A percentile compares a stretch with the other conserved stretches of the same genome.
phyloP scores from a whole-genome alignment of 1,139 yeast genomes.

The Lodderomyces metapsilosis region DNA sequence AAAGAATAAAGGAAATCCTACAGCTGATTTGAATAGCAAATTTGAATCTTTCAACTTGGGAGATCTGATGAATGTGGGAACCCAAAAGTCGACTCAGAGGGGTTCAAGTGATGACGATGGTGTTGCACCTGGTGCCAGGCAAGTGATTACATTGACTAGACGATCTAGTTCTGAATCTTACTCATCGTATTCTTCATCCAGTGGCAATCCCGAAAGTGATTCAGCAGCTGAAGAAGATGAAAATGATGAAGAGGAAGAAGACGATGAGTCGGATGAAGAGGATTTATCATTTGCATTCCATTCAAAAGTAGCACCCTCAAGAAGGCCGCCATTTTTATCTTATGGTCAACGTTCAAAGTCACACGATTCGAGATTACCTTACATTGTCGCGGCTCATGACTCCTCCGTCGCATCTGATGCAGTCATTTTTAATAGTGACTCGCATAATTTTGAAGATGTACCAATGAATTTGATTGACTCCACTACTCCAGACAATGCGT shows the following conservation, averaged over 20 bases:
- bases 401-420: conserved; percentile 21
- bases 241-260: conserved; percentile 18
- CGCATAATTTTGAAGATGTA: conserved; percentile 43
- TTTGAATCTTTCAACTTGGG: conserved; percentile 39
- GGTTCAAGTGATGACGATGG: conserved; percentile 17
- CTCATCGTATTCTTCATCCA: conserved; percentile 14
- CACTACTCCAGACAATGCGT: conserved; percentile 17
- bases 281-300: conserved; percentile 55
- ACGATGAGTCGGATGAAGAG: conserved; percentile 36
- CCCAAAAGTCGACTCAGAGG: conserved; percentile 11
- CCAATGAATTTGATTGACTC: conserved; percentile 37
- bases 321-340: conserved; percentile 38
- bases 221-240: conserved; percentile 11
- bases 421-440: conserved; percentile 27
- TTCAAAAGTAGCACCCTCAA: conserved; percentile 37
- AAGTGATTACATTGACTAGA: neutral
- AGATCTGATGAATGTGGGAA: conserved; percentile 32
- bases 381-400: conserved; percentile 13
- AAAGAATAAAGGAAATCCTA: conserved; percentile 5
- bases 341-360: conserved; percentile 39
- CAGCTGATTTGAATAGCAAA: conserved; percentile 26
- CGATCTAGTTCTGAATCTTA: conserved; percentile 5
- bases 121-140: conserved; percentile 18
- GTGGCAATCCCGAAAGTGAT: conserved; percentile 11
- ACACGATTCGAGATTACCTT: conserved; percentile 44